Evolutionary conservation across 2,329 filamentous ascomycete species (phyloP).

Genomic region (Xylariaceae sp.): DNA sequence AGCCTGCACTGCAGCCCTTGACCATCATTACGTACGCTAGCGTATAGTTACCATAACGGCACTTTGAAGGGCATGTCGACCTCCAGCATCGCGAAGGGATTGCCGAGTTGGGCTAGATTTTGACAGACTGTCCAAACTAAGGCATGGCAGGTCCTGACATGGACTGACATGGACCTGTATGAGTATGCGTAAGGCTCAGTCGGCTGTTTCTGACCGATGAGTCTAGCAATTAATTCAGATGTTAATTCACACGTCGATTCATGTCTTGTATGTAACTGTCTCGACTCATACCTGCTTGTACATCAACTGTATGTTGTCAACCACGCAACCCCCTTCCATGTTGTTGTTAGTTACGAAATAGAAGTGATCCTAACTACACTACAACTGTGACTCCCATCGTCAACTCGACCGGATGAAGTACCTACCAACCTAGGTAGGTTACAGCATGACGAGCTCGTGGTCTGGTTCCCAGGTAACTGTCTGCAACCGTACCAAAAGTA

Average conservation of each 20-base stretch:
- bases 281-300: too few species aligned
- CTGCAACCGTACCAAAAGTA: not conserved
- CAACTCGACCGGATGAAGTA: not conserved
- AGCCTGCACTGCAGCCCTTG: too few species aligned
- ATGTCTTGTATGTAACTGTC: not conserved
- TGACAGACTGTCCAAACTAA: not conserved
- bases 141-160: too few species aligned
- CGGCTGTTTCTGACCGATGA: not conserved
- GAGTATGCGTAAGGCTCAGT: constrained; percentile 5
- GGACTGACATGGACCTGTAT: not conserved
- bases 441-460: too few species aligned
- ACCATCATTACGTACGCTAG: not conserved
- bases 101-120: constrained; percentile 17
- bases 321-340: not conserved
- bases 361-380: not conserved
- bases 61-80: constrained; percentile 14
- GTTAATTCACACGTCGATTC: not conserved
- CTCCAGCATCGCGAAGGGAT: constrained; percentile 17
- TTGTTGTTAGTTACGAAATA: not conserved
- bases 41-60: not conserved
- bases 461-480: not conserved
- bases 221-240: not conserved
- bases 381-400: too few species aligned
- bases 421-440: not conserved
- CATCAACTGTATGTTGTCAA: too few species aligned